phyloP scores from a whole-genome alignment of 139 green algal genomes.

The Dunaliella primolecta region DNA sequence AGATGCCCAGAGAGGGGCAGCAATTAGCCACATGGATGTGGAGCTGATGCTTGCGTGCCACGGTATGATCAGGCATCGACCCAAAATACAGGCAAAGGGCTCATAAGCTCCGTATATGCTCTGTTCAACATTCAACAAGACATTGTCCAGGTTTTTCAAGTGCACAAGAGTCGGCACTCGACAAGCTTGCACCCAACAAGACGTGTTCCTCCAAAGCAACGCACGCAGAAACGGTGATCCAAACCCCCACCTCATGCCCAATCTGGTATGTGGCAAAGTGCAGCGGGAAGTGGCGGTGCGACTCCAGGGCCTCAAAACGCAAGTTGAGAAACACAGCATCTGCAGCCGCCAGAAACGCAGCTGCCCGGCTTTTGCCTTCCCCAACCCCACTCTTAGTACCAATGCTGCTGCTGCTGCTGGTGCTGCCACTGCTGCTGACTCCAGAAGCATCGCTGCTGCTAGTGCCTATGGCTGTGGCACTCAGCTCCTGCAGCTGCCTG shows the following conservation, averaged over 20 bases:
- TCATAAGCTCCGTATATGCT: too few relatives aligned
- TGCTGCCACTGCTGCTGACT: neutral
- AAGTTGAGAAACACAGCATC: constrained; percentile 23
- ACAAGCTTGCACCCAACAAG: too few relatives aligned
- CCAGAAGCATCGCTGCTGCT: neutral
- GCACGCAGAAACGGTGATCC: too few relatives aligned
- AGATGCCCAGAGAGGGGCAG: too few relatives aligned
- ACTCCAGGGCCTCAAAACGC: constrained; percentile 11
- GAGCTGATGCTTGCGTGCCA: too few relatives aligned
- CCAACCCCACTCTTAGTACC: neutral
- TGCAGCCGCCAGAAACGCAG: constrained; percentile 19
- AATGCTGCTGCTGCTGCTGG: neutral
- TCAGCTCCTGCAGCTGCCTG: neutral
- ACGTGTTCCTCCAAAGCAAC: too few relatives aligned
- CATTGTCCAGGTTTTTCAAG: too few relatives aligned
- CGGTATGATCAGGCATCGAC: too few relatives aligned
- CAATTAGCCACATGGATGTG: too few relatives aligned
- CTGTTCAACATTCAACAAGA: too few relatives aligned
- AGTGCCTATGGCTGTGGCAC: neutral
- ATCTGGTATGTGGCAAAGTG: constrained; percentile 26
- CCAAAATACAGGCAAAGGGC: too few relatives aligned
- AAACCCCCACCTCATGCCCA: constrained; percentile 3
- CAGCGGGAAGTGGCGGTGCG: constrained; percentile 1
- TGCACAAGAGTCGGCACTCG: too few relatives aligned
- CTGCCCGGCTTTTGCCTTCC: neutral